Conservation (phyloP, 116 monocot species). For the Cymodocea nodosa region DNA sequence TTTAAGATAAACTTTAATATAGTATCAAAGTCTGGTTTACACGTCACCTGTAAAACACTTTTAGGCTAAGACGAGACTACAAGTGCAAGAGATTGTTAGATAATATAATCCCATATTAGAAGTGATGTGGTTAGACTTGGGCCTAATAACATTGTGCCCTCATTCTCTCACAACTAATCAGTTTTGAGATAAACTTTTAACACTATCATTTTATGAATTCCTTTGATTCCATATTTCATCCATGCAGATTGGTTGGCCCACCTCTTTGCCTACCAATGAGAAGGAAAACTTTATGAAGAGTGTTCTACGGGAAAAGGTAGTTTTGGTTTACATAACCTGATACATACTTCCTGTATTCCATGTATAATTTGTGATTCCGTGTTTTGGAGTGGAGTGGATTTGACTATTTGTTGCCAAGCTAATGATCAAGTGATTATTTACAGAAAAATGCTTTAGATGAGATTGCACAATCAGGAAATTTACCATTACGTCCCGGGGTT, state of each 20-base stretch:
- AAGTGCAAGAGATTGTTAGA: too few relatives aligned
- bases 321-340: not conserved
- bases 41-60: too few relatives aligned
- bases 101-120: too few relatives aligned
- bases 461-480: conserved; percentile 43
- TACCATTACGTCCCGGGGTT: conserved; percentile 82
- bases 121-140: too few relatives aligned
- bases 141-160: too few relatives aligned
- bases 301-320: conserved; percentile 72
- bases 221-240: conserved; percentile 2
- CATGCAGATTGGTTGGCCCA: conserved; percentile 93
- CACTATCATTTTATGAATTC: not conserved
- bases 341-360: too few relatives aligned
- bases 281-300: conserved; percentile 76
- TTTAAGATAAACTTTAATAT: too few relatives aligned
- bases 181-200: too few relatives aligned
- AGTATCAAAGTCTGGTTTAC: too few relatives aligned
- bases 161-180: too few relatives aligned
- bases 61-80: too few relatives aligned
- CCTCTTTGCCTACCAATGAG: conserved; percentile 87
- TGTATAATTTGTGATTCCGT: not conserved
- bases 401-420: not conserved
- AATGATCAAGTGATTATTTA: conserved; percentile 13
- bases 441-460: conserved; percentile 78
- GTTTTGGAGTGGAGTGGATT: not conserved